Conservation (phyloP, 225 moss, liverwort and hornwort species). For the Takakia lepidozioides region DNA sequence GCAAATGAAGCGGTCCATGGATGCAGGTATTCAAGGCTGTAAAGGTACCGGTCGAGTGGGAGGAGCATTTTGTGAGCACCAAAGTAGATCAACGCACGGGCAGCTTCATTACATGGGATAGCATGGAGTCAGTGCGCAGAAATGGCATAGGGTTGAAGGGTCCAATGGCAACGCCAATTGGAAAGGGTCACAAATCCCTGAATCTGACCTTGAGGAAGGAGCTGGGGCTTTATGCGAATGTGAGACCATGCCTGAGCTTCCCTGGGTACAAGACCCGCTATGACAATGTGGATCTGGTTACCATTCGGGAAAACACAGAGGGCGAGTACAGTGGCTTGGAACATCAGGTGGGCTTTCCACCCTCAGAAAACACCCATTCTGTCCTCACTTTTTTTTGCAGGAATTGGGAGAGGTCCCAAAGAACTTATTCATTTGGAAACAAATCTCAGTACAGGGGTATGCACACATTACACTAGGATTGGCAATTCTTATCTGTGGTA, state of each 20-base stretch:
- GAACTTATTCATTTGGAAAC: too few relatives aligned
- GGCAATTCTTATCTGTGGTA: too few relatives aligned
- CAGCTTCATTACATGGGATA: slow-evolving; percentile 96
- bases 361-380: too few relatives aligned
- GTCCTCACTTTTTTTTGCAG: too few relatives aligned
- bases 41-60: slow-evolving; percentile 82
- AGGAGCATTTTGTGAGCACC: slow-evolving; percentile 54
- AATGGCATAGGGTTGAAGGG: slow-evolving; percentile 96
- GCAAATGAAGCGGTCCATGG: too few relatives aligned
- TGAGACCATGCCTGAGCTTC: slow-evolving; percentile 90
- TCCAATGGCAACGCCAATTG: slow-evolving; percentile 96
- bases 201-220: slow-evolving; percentile 86
- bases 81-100: slow-evolving; percentile 82
- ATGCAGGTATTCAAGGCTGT: slow-evolving; percentile 77
- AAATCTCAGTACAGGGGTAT: too few relatives aligned
- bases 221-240: slow-evolving; percentile 88
- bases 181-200: slow-evolving; percentile 90
- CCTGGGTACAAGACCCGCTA: slow-evolving; percentile 91
- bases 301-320: slow-evolving; percentile 96
- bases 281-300: slow-evolving; percentile 90
- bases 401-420: too few relatives aligned
- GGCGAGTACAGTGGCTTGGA: slow-evolving; percentile 99
- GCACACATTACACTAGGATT: too few relatives aligned
- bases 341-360: slow-evolving; percentile 94
- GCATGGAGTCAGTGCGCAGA: slow-evolving; percentile 92